A percentile compares a stretch with the other conserved stretches of the same genome.
Conservation (phyloP, 1,284 basidiomycete species). For the Ustilago vetiveriae region DNA sequence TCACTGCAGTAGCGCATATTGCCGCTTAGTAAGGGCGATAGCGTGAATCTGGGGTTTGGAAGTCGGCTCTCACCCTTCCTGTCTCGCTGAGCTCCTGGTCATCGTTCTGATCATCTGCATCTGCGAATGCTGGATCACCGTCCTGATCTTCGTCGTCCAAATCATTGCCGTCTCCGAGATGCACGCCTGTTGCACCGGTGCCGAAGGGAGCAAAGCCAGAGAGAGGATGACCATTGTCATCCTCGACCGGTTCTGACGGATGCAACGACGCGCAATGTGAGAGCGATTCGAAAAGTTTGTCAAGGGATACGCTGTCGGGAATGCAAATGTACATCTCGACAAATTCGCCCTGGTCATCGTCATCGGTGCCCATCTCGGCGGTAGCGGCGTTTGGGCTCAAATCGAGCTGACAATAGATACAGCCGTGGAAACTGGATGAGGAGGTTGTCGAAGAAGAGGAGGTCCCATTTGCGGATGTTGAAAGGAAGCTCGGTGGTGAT, state of each 20-base stretch:
- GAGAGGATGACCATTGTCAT: conserved; percentile 70
- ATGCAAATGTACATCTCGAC: conserved; percentile 60
- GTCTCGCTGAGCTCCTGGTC: conserved; percentile 77
- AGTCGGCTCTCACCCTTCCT: conserved; percentile 93
- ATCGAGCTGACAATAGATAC: conserved; percentile 65
- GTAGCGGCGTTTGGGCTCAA: conserved; percentile 40
- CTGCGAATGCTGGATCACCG: conserved; percentile 72
- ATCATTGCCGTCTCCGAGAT: conserved; percentile 70
- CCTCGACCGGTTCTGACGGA: conserved; percentile 71
- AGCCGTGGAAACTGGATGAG: conserved; percentile 25
- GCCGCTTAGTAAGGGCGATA: conserved; percentile 79
- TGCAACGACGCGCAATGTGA: conserved; percentile 90
- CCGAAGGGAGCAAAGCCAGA: conserved; percentile 61
- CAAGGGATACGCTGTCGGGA: conserved; percentile 72
- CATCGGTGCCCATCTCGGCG: conserved; percentile 38
- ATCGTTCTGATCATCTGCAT: conserved; percentile 65
- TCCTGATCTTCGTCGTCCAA: conserved; percentile 70
- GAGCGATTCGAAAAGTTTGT: conserved; percentile 85
- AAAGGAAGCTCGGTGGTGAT: conserved; percentile 48
- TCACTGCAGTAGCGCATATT: not conserved
- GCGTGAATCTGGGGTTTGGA: conserved; percentile 77
- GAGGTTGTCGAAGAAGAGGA: conserved; percentile 5
- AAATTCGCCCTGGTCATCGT: conserved; percentile 47
- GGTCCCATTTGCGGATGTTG: not conserved
- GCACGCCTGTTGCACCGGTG: conserved; percentile 30